phyloP scores from a whole-genome alignment of 371 early-diverging fungal genomes.

The Basidiobolus meristosporus region DNA sequence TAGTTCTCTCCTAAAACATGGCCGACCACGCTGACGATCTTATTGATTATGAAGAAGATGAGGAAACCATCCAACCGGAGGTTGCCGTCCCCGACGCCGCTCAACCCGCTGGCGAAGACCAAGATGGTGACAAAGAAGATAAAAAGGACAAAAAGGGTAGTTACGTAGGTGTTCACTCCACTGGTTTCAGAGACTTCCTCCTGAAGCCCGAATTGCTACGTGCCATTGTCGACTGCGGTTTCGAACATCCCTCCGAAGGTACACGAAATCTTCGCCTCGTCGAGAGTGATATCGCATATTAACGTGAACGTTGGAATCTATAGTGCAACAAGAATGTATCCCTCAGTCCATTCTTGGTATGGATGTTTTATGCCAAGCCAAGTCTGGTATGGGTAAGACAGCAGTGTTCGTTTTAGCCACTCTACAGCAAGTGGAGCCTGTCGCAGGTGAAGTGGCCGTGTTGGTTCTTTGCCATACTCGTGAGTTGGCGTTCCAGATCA shows the following conservation, averaged over 20 bases:
- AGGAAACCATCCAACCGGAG: constrained; percentile 13
- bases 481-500: constrained; percentile 96
- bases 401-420: constrained; percentile 95
- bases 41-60: constrained; percentile 11
- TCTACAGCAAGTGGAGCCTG: constrained; percentile 85
- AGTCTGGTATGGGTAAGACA: constrained; percentile 99
- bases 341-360: constrained; percentile 92
- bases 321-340: constrained; percentile 97
- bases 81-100: constrained; percentile 16
- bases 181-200: constrained; percentile 95
- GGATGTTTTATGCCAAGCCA: constrained; percentile 97
- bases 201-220: constrained; percentile 89
- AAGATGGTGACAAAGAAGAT: constrained; percentile 20
- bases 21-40: constrained; percentile 10
- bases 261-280: no score
- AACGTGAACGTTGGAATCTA: not conserved
- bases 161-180: constrained; percentile 94
- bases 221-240: constrained; percentile 93
- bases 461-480: constrained; percentile 94
- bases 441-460: constrained; percentile 60
- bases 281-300: no score
- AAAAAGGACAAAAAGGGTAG: constrained; percentile 86
- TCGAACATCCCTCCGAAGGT: constrained; percentile 97
- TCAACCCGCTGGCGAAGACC: constrained; percentile 11
- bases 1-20: no score